A percentile compares a stretch with the other conserved stretches of the same genome.
Evolutionary conservation across 345 rosid genomes (phyloP).

Genomic region (Eucalyptus camaldulensis): DNA sequence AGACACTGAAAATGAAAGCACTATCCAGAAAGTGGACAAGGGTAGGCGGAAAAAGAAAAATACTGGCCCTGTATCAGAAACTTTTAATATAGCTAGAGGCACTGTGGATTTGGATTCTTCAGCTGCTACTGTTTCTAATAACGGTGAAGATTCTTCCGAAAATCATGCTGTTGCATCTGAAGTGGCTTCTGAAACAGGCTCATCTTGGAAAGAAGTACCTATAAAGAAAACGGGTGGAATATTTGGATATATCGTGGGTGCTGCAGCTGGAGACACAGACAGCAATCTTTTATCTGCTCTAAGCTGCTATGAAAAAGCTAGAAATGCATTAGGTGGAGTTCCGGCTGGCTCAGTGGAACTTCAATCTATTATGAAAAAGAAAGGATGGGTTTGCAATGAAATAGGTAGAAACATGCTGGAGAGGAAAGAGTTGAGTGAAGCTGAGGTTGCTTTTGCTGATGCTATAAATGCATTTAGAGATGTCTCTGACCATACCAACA

Average conservation of each 20-base stretch:
- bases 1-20: slow-evolving; percentile 16
- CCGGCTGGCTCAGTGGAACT: slow-evolving; percentile 36
- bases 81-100: not conserved
- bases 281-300: slow-evolving; percentile 49
- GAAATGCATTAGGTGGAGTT: slow-evolving; percentile 53
- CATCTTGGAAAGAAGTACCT: slow-evolving; percentile 8
- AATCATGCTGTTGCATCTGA: slow-evolving; percentile 2
- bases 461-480: slow-evolving; percentile 71
- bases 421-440: slow-evolving; percentile 53
- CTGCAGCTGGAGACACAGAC: slow-evolving; percentile 46
- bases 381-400: slow-evolving; percentile 93
- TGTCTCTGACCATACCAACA: slow-evolving; percentile 65
- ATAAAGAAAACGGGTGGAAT: slow-evolving; percentile 60
- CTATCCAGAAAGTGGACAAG: slow-evolving; percentile 9
- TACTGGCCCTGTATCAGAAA: slow-evolving; percentile 1
- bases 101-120: not conserved
- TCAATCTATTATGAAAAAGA: slow-evolving; percentile 56
- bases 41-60: slow-evolving; percentile 1
- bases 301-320: slow-evolving; percentile 68
- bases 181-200: slow-evolving; percentile 5
- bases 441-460: slow-evolving; percentile 74
- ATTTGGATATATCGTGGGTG: slow-evolving; percentile 49
- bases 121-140: not conserved
- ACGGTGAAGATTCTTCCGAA: not conserved
- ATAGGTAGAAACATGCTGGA: slow-evolving; percentile 72